Percentiles rank a stretch among this genome's conserved stretches.
phyloP scores from a whole-genome alignment of 2,329 filamentous ascomycete species.

The Pseudocercospora eumusae region DNA sequence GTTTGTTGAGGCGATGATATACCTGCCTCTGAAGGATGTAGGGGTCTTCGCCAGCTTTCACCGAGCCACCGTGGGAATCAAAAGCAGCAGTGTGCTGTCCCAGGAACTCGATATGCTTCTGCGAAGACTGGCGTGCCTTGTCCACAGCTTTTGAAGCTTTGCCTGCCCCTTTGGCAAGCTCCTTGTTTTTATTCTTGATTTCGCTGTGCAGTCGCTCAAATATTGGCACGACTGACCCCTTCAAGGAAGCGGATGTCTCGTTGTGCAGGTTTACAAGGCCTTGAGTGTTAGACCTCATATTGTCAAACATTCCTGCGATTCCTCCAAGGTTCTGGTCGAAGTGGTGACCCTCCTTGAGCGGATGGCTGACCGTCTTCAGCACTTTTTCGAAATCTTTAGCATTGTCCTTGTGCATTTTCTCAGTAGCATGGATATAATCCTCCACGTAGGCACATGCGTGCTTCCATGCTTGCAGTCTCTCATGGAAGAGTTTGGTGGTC shows the following conservation, averaged over 20 bases:
- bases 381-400: conserved; percentile 95
- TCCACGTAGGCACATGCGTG: conserved; percentile 89
- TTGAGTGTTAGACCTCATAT: conserved; percentile 89
- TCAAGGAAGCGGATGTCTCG: conserved; percentile 89
- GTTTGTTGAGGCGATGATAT: conserved; percentile 80
- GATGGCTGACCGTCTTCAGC: conserved; percentile 85
- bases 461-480: conserved; percentile 93
- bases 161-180: conserved; percentile 75
- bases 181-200: conserved; percentile 95
- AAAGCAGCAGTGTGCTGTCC: conserved; percentile 80
- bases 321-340: conserved; percentile 90
- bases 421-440: conserved; percentile 80
- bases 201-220: conserved; percentile 91
- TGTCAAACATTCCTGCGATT: conserved; percentile 87
- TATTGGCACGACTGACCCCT: conserved; percentile 79
- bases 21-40: conserved; percentile 84
- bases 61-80: conserved; percentile 71
- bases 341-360: conserved; percentile 85
- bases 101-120: conserved; percentile 94
- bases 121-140: conserved; percentile 79
- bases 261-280: conserved; percentile 83
- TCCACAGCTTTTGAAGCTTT: conserved; percentile 90
- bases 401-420: conserved; percentile 81
- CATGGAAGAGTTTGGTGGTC: conserved; percentile 67
- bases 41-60: conserved; percentile 75